phyloP scores from a whole-genome alignment of 495 filamentous ascomycete genomes.

The Penicillium bialowiezense region DNA sequence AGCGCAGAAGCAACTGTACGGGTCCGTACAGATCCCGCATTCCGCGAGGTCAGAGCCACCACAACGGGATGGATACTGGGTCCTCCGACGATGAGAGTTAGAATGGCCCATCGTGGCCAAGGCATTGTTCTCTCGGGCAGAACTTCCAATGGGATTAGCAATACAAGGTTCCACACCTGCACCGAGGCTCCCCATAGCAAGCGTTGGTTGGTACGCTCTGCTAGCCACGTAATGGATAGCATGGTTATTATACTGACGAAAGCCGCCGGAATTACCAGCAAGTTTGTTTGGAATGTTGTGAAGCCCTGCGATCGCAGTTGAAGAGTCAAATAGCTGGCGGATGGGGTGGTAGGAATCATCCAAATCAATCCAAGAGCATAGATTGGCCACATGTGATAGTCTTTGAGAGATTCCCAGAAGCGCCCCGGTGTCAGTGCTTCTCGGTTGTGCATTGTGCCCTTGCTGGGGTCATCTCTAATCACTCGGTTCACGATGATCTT shows the following conservation, averaged over 20 bases:
- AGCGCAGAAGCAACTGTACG: slow-evolving; percentile 56
- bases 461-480: slow-evolving; percentile 68
- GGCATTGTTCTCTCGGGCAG: slow-evolving; percentile 31
- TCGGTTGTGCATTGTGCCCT: slow-evolving; percentile 64
- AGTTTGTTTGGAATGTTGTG: slow-evolving; percentile 55
- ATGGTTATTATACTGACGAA: slow-evolving; percentile 41
- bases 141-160: slow-evolving; percentile 46
- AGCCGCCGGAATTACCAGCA: slow-evolving; percentile 59
- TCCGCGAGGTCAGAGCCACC: slow-evolving; percentile 61
- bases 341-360: slow-evolving; percentile 47
- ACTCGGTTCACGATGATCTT: slow-evolving; percentile 73
- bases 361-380: slow-evolving; percentile 51
- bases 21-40: slow-evolving; percentile 62
- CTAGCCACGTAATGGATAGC: slow-evolving; percentile 45
- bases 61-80: slow-evolving; percentile 65
- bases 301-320: slow-evolving; percentile 59
- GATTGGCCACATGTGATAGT: slow-evolving; percentile 54
- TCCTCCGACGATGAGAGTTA: slow-evolving; percentile 50
- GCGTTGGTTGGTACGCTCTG: slow-evolving; percentile 49
- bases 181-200: slow-evolving; percentile 44
- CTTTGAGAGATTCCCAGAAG: slow-evolving; percentile 48
- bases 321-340: slow-evolving; percentile 54
- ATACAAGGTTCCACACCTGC: slow-evolving; percentile 55
- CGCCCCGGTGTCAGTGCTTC: slow-evolving; percentile 44
- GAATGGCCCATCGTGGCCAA: slow-evolving; percentile 51